Base-by-base conservation (phyloP, 306 rosid species). In the Leucaena leucocephala region DNA sequence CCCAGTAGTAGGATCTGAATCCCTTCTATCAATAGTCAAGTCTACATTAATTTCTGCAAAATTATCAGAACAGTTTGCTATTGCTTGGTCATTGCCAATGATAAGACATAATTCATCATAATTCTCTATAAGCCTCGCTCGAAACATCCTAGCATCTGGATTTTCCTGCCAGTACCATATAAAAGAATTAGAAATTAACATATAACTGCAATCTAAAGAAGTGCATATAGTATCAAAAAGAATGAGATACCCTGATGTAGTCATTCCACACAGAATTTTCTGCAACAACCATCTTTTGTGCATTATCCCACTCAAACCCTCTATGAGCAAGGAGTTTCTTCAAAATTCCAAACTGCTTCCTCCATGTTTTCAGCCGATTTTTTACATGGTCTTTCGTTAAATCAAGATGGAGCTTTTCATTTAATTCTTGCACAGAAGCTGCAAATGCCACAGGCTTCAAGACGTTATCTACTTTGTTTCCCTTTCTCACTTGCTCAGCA, bases 311-410 rank as follows among this genome's bases (percentile, higher is more conserved):
- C 68, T 76, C 81, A 82, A 84, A 89, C 36, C 88, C 92, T 38
- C 42, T 61, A 44, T 89, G 90, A 76, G 85, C 77, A 82, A 89
- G 88, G 81, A 86, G 87, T 72, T 86, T 81, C 83, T 86, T 89
- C 72, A 89, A 81, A 82, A 82, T 76, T 54, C 76, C 84, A 80
- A 84, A 89, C 79, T 84, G 90, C 79, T 89, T 89, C 85, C 83
- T 89, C 90, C 88, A 89, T 55, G 92, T 89, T 74, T 82, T 89
- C 49, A 89, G 74, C 65, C 90, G 85, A 84, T 79, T 88, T 80
- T 79, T 84, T 50, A 88, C 78, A 36, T 88, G 87, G 62, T 58
- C 90, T 82, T 84, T 86, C 43, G 86, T 80, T 85, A 88, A 59
- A 68, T 73, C 81, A 72, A 78, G 68, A 49, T 78, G 81, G 76